Base-by-base conservation (phyloP, 768 basidiomycete genomes). In the Stropharia rugosoannulata region DNA sequence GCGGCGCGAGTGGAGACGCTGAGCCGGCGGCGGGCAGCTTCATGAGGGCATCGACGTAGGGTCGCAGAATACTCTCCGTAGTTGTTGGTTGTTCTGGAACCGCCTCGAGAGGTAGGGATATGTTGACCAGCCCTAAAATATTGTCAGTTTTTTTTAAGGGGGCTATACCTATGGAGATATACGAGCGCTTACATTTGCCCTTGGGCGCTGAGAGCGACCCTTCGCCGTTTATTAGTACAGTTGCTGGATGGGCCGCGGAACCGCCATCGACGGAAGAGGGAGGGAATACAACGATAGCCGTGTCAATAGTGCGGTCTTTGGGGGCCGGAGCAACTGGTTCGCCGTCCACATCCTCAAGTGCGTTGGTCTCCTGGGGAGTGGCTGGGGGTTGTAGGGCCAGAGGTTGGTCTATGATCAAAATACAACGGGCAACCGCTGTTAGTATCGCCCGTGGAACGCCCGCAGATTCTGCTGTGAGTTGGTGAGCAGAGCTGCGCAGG, bases 201-300 rank as follows among this genome's bases (percentile, higher is more conserved):
- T 76, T 73, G 0, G 93, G 93, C 18, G 89, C 79, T 4, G 88
- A 85, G 73, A 92, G 74, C 12, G 86, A 86, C 8, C 83, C 86
- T 64, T 87, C 83, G 2, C 93, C 93, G 1, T 84, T 82, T 18
- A 89, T 73, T 35, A 95, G 69, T 1, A 79, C 83, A 45, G 84
- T 86, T 2, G 82, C 86, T 3, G 84, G 78, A 9, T 75, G 73
- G 1, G 73, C 73, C 4, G 69, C 68, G 2, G 76, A 73, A 18
- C 85, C 85, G 25, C 76, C 81, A 39, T 67, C 51, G 7, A 90
- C 63, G 0, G 84, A 80, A 1, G 73, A 74, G 1, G 93, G 93
- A 0, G 93, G 89, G 59, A 93, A 92, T 4, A 93, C 78, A 5
- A 94, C 66, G 12, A 93, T 67, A 2, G 78, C 81, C 13, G 89